Base-by-base conservation (phyloP, 2,329 filamentous ascomycete genomes). In the Ramularia endophylla region DNA sequence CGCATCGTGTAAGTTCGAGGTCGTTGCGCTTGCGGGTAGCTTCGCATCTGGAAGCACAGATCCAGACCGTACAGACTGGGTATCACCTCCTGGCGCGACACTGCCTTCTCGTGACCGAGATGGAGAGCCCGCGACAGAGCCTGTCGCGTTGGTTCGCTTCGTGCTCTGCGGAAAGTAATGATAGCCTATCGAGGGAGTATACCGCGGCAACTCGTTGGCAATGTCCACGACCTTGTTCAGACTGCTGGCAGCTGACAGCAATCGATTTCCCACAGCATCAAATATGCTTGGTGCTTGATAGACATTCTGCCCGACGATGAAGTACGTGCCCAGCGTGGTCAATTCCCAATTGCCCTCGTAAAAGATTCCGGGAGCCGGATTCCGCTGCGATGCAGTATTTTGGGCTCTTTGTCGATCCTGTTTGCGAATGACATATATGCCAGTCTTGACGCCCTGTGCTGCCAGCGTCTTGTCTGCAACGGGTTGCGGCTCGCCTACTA, bases 281-380 rank as follows among this genome's bases (percentile, higher is more conserved):
- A 71, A 69, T 37, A 81, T 65, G 8, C 73, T 76, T 2, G 79
- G 78, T 9, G 79, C 78, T 69, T 80, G 78, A 53, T 76, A 77
- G 30, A 82, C 70, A 36, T 69, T 71, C 39, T 77, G 73, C 1
- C 74, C 76, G n/a, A 80, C 69, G 8, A 79, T 68, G 54, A 77
- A 82, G 59, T 77, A 82, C 2, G 75, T 77, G 9, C 69, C 73
- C 34, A 80, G 61, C 5, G 76, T 65, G 19, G 68, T 69, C 19
- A 77, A 65, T 41, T 77, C 70, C 56, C 73, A 71, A 27, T 68
- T 63, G 15, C 53, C 50, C 53, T 73, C 72, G 9, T 48, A 59
- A 20, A 46, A 41, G 9, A 55, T 73, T 69, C 49, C 66, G 9
- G 50, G 43, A 9, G 67, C 40, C 34, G 43, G 47, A 36, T 44